Percentiles rank a stretch among this genome's conserved stretches.
phyloP scores from a whole-genome alignment of 2,329 filamentous ascomycete genomes.

The Exserohilum turcica region DNA sequence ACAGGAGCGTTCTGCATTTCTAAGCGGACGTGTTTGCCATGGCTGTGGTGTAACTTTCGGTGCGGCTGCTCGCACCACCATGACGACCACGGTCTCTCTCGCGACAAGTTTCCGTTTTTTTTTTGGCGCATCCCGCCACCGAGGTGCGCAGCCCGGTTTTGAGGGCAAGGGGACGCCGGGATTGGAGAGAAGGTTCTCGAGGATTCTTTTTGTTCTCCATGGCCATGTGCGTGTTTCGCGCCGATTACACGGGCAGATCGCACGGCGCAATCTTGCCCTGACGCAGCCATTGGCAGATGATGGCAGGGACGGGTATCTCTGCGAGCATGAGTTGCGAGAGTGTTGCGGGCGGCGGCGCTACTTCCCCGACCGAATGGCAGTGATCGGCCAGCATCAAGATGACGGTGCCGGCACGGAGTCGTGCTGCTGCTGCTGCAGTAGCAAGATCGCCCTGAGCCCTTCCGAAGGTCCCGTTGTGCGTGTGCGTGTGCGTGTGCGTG shows the following conservation, averaged over 20 bases:
- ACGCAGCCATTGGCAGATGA: neutral
- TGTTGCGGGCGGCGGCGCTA: neutral
- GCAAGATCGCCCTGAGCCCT: neutral
- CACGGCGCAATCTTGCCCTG: neutral
- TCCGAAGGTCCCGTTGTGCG: neutral
- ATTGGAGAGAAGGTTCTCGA: neutral
- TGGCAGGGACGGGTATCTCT: neutral
- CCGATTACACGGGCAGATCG: conserved; percentile 1
- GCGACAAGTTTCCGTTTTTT: neutral
- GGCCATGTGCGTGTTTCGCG: neutral
- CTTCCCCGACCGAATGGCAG: neutral
- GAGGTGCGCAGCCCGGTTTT: neutral
- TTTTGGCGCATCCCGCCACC: neutral
- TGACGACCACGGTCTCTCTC: neutral
- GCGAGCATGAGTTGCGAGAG: too few species aligned
- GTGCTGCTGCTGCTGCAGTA: too few species aligned
- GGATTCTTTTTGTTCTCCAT: neutral
- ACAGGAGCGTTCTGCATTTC: neutral
- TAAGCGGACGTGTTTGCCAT: neutral
- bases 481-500: too few species aligned
- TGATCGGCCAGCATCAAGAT: conserved; percentile 1
- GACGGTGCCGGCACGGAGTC: too few species aligned
- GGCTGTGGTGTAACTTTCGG: neutral
- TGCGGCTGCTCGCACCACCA: neutral
- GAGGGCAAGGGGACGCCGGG: too few species aligned